Conservation (phyloP, 306 rosid species). For the Cercis canadensis region DNA sequence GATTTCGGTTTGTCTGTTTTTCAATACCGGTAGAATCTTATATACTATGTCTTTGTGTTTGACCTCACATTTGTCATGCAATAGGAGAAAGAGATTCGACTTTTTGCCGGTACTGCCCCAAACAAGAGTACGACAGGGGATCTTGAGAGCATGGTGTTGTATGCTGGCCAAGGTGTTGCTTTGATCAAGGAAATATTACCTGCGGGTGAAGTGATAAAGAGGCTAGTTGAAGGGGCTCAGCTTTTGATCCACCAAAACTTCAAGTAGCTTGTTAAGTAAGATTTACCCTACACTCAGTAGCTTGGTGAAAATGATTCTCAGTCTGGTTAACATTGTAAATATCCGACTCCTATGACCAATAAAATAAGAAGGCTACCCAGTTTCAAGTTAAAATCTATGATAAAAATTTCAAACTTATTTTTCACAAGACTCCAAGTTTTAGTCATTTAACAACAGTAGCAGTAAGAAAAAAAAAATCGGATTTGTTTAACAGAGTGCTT, state of each 20-base stretch:
- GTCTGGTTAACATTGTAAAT: neutral
- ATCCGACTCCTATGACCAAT: neutral
- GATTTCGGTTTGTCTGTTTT: slow-evolving; percentile 12
- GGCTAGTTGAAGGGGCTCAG: slow-evolving; percentile 79
- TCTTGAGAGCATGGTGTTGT: slow-evolving; percentile 86
- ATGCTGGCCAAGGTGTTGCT: slow-evolving; percentile 81
- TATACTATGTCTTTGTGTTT: neutral
- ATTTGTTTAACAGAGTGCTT: too few relatives aligned
- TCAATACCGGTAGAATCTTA: slow-evolving; percentile 2
- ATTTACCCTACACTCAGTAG: neutral
- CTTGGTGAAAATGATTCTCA: neutral
- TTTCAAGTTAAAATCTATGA: neutral
- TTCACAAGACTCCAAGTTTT: too few relatives aligned
- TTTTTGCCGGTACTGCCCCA: slow-evolving; percentile 75
- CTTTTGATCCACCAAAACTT: slow-evolving; percentile 54
- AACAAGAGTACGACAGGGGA: slow-evolving; percentile 66
- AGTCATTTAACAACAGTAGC: too few relatives aligned
- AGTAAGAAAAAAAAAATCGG: too few relatives aligned
- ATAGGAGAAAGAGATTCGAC: slow-evolving; percentile 67
- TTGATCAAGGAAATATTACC: slow-evolving; percentile 72
- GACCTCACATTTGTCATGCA: neutral
- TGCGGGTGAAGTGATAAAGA: slow-evolving; percentile 71
- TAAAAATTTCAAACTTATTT: neutral
- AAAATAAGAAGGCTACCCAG: neutral
- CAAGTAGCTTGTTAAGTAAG: neutral